phyloP scores from a whole-genome alignment of 495 filamentous ascomycete species.

The Tuber borchii region DNA sequence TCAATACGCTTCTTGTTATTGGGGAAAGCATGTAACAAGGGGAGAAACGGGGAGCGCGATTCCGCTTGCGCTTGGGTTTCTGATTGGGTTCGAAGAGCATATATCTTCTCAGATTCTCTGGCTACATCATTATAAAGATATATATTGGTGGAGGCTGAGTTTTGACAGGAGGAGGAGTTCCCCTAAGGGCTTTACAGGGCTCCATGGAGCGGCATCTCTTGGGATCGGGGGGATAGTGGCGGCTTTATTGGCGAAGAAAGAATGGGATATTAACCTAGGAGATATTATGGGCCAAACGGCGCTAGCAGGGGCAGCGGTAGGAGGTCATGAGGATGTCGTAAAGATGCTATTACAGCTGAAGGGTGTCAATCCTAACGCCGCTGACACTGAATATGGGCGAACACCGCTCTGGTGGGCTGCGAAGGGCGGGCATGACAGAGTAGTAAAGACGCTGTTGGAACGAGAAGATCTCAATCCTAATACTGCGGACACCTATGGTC shows the following conservation, averaged over 20 bases:
- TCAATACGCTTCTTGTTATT: not conserved
- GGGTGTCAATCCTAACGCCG: no score
- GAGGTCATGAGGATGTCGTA: no score
- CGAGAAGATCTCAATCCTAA: not conserved
- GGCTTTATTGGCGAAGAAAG: not conserved
- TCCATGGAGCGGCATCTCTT: not conserved
- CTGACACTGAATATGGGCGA: no score
- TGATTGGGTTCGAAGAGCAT: not conserved
- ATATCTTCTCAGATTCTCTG: not conserved
- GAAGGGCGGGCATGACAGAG: not conserved
- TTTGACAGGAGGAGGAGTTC: not conserved
- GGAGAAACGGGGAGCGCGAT: no score
- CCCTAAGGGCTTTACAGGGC: not conserved
- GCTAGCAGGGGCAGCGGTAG: no score
- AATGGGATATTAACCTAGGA: not conserved
- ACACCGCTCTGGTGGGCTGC: not conserved
- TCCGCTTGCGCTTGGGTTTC: not conserved
- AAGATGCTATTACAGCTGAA: no score
- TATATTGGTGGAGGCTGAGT: not conserved
- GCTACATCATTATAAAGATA: not conserved
- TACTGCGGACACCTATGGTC: not conserved
- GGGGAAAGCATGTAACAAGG: not conserved
- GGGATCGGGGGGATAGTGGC: not conserved
- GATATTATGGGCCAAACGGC: not conserved
- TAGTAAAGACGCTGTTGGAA: not conserved